Evolutionary conservation across 1,284 basidiomycete species (phyloP).

Genomic region (Puccinia hordei): DNA sequence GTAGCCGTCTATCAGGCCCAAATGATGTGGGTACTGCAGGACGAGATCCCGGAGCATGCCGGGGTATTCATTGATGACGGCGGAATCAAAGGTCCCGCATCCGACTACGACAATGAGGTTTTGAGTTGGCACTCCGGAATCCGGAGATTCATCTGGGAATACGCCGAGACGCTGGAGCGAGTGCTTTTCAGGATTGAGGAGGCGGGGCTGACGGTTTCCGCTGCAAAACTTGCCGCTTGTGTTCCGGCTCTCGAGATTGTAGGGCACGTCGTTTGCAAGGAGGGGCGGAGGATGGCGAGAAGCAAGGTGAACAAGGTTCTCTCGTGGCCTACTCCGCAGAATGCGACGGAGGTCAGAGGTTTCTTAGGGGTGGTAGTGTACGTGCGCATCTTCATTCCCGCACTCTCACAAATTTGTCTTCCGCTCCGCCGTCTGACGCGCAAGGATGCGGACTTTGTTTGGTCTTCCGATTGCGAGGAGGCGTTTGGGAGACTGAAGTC

Average conservation of each 20-base stretch:
- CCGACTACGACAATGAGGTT: not conserved
- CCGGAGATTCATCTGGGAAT: conserved; percentile 31
- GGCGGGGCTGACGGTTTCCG: conserved; percentile 24
- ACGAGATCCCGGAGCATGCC: conserved; percentile 13
- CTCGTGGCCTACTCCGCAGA: not conserved
- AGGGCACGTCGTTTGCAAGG: conserved; percentile 33
- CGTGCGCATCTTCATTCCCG: not conserved
- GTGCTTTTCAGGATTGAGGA: conserved; percentile 38
- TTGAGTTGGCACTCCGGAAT: not conserved
- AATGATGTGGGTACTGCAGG: conserved; percentile 31
- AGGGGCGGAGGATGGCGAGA: not conserved
- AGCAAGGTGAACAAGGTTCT: conserved; percentile 22
- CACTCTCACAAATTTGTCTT: not conserved
- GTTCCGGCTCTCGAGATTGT: conserved; percentile 40
- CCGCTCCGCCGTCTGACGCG: not conserved
- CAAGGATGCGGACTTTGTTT: not conserved
- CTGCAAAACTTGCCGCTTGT: not conserved
- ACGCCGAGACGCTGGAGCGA: conserved; percentile 14
- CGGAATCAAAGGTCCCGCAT: conserved; percentile 27
- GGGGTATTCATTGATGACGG: conserved; percentile 38
- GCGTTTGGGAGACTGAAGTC: not conserved
- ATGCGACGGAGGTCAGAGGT: not conserved
- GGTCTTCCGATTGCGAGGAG: not conserved
- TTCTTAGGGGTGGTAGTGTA: not conserved
- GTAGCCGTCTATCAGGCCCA: conserved; percentile 35